phyloP scores from a whole-genome alignment of 768 basidiomycete species.

The Gautieria morchelliformis region DNA sequence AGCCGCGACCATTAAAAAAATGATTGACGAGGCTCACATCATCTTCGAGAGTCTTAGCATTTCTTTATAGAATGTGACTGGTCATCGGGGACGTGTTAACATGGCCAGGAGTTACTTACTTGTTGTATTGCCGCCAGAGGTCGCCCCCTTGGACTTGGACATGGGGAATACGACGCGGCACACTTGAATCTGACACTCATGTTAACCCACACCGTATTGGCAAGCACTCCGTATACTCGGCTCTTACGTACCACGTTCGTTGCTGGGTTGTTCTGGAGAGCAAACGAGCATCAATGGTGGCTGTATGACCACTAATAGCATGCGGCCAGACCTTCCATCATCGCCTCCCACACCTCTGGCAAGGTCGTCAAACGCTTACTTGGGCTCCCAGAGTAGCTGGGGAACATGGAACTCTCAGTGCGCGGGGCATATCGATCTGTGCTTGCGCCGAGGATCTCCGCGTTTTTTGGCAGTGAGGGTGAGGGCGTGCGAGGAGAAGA shows the following conservation, averaged over 20 bases:
- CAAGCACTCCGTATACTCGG: background rate
- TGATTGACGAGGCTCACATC: background rate
- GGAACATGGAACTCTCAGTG: background rate
- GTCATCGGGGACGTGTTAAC: background rate
- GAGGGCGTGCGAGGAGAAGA: too few relatives aligned
- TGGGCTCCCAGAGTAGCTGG: background rate
- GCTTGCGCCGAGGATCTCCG: too few relatives aligned
- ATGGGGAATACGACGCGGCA: background rate
- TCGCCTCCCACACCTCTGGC: background rate
- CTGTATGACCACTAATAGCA: background rate
- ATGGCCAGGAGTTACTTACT: background rate
- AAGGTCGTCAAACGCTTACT: slow-evolving; percentile 12
- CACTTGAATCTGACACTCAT: background rate
- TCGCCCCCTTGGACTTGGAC: background rate
- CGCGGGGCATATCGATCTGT: background rate
- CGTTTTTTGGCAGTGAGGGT: too few relatives aligned
- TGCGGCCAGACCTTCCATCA: background rate
- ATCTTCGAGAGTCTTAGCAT: background rate
- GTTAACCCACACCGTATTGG: background rate
- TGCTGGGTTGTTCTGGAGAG: background rate
- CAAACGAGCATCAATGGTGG: background rate
- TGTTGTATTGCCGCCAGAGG: background rate
- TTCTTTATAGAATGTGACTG: background rate
- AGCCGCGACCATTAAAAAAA: background rate
- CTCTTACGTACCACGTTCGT: background rate